Conservation (phyloP, 2,329 filamentous ascomycete genomes). For the Aspergillus floridensis region DNA sequence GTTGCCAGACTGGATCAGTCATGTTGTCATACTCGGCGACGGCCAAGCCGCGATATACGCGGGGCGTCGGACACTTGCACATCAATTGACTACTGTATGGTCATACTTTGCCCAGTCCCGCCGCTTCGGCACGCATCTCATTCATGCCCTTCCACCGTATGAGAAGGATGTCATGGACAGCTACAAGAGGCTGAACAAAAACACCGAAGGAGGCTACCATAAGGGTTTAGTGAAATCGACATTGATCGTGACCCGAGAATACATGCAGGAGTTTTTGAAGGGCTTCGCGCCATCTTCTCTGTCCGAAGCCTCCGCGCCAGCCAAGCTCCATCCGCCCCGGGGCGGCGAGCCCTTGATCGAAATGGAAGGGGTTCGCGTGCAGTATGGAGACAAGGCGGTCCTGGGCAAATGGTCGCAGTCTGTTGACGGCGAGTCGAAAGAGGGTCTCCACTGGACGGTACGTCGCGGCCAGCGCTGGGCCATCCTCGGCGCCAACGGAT, state of each 20-base stretch:
- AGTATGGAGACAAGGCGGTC: constrained; percentile 73
- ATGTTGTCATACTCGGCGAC: constrained; percentile 70
- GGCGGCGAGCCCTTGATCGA: constrained; percentile 73
- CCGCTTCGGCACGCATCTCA: too few species aligned
- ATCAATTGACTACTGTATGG: too few species aligned
- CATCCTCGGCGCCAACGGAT: constrained; percentile 88
- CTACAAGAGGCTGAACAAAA: background rate
- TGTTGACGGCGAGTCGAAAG: constrained; percentile 47
- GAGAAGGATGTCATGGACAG: background rate
- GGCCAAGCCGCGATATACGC: constrained; percentile 64
- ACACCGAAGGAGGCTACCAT: too few species aligned
- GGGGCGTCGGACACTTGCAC: constrained; percentile 54
- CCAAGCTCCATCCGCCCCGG: constrained; percentile 4
- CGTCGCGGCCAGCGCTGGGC: constrained; percentile 83
- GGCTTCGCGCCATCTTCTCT: background rate
- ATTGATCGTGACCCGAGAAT: background rate
- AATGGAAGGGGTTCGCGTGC: constrained; percentile 80
- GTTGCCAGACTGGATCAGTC: constrained; percentile 86
- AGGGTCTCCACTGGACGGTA: constrained; percentile 79
- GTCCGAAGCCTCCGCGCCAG: constrained; percentile 6
- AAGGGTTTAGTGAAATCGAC: too few species aligned
- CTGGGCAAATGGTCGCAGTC: constrained; percentile 76
- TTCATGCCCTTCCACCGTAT: background rate
- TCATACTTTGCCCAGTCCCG: too few species aligned
- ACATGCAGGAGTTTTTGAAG: background rate